These are phyloP conservation scores for Fusarium camptoceras DNA, from an alignment of 2,329 filamentous ascomycete genomes.

Conservation along the genomic window DNA sequence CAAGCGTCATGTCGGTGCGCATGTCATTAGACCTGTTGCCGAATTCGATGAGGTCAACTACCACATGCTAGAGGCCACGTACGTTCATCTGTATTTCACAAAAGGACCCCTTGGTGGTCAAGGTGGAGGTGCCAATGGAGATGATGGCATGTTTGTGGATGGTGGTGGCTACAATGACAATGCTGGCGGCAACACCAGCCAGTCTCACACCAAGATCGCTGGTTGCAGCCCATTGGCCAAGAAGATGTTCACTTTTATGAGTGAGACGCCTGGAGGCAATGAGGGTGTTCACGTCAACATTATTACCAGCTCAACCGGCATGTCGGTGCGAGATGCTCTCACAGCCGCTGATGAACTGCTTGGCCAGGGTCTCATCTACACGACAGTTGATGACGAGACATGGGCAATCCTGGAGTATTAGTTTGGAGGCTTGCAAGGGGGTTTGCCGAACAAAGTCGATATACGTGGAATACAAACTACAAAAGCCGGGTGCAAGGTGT, in stretches of 20 bases:
- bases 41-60: constrained; percentile 95
- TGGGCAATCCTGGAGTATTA: constrained; percentile 85
- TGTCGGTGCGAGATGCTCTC: constrained; percentile 77
- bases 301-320: constrained; percentile 73
- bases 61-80: constrained; percentile 90
- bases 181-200: constrained; percentile 53
- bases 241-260: constrained; percentile 78
- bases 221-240: constrained; percentile 68
- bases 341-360: constrained; percentile 86
- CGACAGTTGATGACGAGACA: constrained; percentile 92
- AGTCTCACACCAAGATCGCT: constrained; percentile 55
- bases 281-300: constrained; percentile 87
- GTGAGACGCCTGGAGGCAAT: constrained; percentile 74
- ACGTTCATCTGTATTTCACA: constrained; percentile 86
- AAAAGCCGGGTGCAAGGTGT: constrained; percentile 45
- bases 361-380: constrained; percentile 80
- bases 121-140: constrained; percentile 54
- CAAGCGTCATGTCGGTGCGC: constrained; percentile 83
- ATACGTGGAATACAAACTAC: constrained; percentile 16
- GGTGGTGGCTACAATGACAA: constrained; percentile 57
- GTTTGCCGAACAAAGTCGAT: background rate
- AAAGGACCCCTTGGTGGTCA: constrained; percentile 69
- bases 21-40: constrained; percentile 81
- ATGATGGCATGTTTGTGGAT: constrained; percentile 69
- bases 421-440: background rate